These are phyloP conservation scores for Fagopyrum homotropicum DNA, from an alignment of 148 eudicot genomes.

Conservation along the genomic window DNA sequence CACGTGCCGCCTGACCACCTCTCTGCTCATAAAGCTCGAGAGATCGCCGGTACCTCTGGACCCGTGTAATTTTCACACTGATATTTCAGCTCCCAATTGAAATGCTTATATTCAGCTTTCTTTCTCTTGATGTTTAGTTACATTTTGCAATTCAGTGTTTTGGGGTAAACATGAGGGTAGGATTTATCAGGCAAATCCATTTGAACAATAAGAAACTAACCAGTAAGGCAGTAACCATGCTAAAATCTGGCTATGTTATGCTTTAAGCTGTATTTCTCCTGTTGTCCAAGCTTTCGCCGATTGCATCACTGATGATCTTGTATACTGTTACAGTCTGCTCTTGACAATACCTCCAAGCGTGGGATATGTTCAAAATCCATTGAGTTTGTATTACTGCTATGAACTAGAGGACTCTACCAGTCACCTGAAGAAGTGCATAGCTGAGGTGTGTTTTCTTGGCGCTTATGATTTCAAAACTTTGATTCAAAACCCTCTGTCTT, in stretches of 20 bases:
- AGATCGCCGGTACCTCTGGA: slow-evolving; percentile 43
- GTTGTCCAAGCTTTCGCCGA: neutral
- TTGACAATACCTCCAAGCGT: slow-evolving; percentile 91
- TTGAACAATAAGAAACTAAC: neutral
- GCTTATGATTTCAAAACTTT: neutral
- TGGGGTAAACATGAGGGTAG: neutral
- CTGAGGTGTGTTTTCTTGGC: slow-evolving; percentile 49
- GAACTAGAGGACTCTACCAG: slow-evolving; percentile 44
- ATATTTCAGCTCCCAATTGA: neutral
- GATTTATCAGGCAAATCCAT: neutral
- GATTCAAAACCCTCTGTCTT: neutral
- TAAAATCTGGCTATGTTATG: neutral
- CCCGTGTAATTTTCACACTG: slow-evolving; percentile 48
- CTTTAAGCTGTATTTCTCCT: neutral
- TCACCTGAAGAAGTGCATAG: slow-evolving; percentile 75
- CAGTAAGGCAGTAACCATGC: no score
- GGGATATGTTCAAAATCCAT: slow-evolving; percentile 88
- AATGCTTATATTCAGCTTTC: neutral
- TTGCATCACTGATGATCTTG: neutral
- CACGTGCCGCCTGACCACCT: slow-evolving; percentile 38
- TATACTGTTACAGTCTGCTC: slow-evolving; percentile 43
- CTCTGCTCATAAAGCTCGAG: slow-evolving; percentile 51
- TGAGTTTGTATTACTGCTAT: slow-evolving; percentile 87
- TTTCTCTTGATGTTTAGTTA: neutral
- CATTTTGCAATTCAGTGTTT: neutral